Evolutionary conservation across 2,329 filamentous ascomycete species (phyloP).

Genomic region (Fusarium gaditjirri): DNA sequence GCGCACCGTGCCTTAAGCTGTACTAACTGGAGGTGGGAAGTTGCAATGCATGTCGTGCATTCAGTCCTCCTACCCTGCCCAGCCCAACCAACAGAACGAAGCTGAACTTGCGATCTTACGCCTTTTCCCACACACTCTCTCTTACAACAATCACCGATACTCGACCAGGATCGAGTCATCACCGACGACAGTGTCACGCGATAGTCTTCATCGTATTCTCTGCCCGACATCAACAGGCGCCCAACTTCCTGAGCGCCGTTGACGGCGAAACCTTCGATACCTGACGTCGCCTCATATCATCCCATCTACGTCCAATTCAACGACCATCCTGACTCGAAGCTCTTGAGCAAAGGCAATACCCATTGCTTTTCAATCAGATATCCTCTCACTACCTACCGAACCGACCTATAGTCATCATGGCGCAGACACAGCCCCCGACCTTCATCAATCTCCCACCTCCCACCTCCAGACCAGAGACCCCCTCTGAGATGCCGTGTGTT

Average conservation of each 20-base stretch:
- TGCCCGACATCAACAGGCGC: neutral
- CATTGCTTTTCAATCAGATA: neutral
- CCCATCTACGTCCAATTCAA: neutral
- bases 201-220: neutral
- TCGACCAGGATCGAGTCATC: neutral
- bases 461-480: conserved; percentile 84
- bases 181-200: neutral
- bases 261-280: conserved; percentile 14
- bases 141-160: neutral
- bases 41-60: conserved; percentile 29
- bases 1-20: neutral
- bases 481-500: conserved; percentile 88
- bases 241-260: conserved; percentile 24
- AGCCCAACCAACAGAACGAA: conserved; percentile 1
- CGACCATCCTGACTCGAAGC: neutral
- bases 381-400: neutral
- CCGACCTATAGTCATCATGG: conserved; percentile 45
- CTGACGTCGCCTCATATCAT: conserved; percentile 16
- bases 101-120: conserved; percentile 23
- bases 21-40: conserved; percentile 1
- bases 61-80: conserved; percentile 1
- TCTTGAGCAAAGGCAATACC: neutral
- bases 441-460: conserved; percentile 87
- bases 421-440: conserved; percentile 65
- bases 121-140: neutral